These are phyloP conservation scores for Thuja plicata DNA, from an alignment of 83 land plant genomes.

Conservation along the genomic window DNA sequence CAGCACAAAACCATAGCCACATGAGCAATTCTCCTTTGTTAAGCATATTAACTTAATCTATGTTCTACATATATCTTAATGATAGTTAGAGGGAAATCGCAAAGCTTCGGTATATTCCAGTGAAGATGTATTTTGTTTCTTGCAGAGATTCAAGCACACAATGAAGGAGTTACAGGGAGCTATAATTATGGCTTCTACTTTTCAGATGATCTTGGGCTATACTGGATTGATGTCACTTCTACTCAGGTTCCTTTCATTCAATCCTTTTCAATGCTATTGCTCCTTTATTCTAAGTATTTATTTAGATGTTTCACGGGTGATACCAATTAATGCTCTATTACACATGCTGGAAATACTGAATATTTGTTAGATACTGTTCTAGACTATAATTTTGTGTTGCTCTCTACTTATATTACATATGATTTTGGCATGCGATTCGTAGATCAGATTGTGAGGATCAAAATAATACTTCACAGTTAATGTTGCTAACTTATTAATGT, in stretches of 20 bases:
- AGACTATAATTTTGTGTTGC: background rate
- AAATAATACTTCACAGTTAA: background rate
- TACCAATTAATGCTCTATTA: background rate
- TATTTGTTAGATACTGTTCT: background rate
- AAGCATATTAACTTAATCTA: no score
- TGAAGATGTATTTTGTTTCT: background rate
- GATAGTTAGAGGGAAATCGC: background rate
- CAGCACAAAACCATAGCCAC: background rate
- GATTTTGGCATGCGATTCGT: background rate
- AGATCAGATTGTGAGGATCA: background rate
- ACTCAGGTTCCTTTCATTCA: slow-evolving; percentile 53
- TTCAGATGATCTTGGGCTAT: slow-evolving; percentile 81
- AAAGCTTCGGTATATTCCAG: background rate
- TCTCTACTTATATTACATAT: background rate
- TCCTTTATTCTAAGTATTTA: background rate
- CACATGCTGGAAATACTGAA: background rate
- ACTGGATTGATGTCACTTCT: slow-evolving; percentile 90
- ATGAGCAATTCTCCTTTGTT: no score
- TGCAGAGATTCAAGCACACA: slow-evolving; percentile 89
- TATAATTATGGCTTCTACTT: slow-evolving; percentile 75
- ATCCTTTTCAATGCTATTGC: background rate
- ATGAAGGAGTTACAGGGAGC: slow-evolving; percentile 98
- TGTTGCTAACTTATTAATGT: background rate
- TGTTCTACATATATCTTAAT: background rate
- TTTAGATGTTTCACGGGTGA: background rate